A percentile compares a stretch with the other conserved stretches of the same genome.
Conservation (phyloP, 2,329 filamentous ascomycete species). For the Exophiala spinifera region DNA sequence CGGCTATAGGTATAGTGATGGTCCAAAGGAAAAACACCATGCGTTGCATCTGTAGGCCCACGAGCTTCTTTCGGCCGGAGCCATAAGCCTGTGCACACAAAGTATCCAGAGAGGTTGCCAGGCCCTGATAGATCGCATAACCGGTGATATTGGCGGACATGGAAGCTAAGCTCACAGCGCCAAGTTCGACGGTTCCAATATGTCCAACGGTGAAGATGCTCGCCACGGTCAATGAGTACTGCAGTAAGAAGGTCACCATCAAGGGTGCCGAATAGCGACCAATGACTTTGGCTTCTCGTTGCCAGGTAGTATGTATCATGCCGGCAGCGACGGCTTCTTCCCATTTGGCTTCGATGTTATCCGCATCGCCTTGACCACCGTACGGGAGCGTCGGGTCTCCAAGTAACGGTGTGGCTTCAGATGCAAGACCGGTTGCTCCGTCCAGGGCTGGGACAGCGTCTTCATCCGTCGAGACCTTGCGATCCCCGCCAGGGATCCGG, state of each 20-base stretch:
- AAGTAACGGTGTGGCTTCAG: conserved; percentile 51
- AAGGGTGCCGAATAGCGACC: conserved; percentile 67
- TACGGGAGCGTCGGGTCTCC: conserved; percentile 41
- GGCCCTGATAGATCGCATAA: conserved; percentile 67
- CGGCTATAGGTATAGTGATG: conserved; percentile 67
- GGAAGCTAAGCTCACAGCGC: conserved; percentile 64
- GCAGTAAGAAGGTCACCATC: conserved; percentile 70
- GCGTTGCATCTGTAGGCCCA: conserved; percentile 77
- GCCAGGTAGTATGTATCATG: conserved; percentile 85
- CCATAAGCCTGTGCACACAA: conserved; percentile 93
- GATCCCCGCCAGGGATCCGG: conserved; percentile 23
- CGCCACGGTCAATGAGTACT: conserved; percentile 80
- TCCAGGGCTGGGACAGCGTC: conserved; percentile 20
- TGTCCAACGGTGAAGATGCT: conserved; percentile 76
- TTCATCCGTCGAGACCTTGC: conserved; percentile 30
- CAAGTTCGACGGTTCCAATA: conserved; percentile 68
- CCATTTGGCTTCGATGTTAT: conserved; percentile 71
- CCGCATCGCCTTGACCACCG: conserved; percentile 49
- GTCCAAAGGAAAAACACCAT: conserved; percentile 75
- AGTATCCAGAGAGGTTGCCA: conserved; percentile 87
- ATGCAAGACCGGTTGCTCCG: conserved; percentile 23
- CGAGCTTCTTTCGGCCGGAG: conserved; percentile 81
- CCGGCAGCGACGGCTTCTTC: conserved; percentile 78
- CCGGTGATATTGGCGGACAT: conserved; percentile 81
- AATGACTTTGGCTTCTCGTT: conserved; percentile 80